phyloP scores from a whole-genome alignment of 1,139 yeast genomes.

The Debaryomyces psychrophilus region DNA sequence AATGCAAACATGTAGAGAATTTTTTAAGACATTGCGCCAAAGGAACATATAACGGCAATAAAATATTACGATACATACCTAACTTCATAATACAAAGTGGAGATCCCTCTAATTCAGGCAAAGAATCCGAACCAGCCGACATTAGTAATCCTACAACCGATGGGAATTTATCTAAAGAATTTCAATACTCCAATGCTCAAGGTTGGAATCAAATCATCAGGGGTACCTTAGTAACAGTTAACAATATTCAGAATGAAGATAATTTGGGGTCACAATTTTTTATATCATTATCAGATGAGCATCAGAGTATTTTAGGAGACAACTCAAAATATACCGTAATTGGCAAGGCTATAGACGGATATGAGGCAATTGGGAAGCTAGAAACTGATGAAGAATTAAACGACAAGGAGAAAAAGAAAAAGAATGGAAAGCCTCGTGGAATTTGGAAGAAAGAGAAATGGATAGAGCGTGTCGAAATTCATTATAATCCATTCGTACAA shows the following conservation, averaged over 20 bases:
- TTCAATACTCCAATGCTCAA: not conserved
- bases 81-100: constrained; percentile 54
- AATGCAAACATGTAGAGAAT: constrained; percentile 22
- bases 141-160: not conserved
- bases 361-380: constrained; percentile 19
- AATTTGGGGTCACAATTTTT: constrained; percentile 28
- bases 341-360: constrained; percentile 26
- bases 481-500: constrained; percentile 23
- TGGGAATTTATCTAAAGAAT: constrained; percentile 1
- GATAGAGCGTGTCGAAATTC: constrained; percentile 23
- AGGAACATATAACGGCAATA: constrained; percentile 44
- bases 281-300: constrained; percentile 20
- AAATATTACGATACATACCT: constrained; percentile 46
- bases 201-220: constrained; percentile 12
- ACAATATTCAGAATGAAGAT: constrained; percentile 13
- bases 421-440: constrained; percentile 26
- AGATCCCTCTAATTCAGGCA: constrained; percentile 53
- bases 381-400: constrained; percentile 19
- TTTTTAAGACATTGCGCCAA: constrained; percentile 50
- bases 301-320: constrained; percentile 16
- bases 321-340: constrained; percentile 19
- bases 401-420: constrained; percentile 15
- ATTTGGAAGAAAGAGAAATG: constrained; percentile 24
- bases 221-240: constrained; percentile 24
- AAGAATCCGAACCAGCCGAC: constrained; percentile 25